Conservation (phyloP, 2,329 filamentous ascomycete genomes). For the Diaporthe citrichinensis region DNA sequence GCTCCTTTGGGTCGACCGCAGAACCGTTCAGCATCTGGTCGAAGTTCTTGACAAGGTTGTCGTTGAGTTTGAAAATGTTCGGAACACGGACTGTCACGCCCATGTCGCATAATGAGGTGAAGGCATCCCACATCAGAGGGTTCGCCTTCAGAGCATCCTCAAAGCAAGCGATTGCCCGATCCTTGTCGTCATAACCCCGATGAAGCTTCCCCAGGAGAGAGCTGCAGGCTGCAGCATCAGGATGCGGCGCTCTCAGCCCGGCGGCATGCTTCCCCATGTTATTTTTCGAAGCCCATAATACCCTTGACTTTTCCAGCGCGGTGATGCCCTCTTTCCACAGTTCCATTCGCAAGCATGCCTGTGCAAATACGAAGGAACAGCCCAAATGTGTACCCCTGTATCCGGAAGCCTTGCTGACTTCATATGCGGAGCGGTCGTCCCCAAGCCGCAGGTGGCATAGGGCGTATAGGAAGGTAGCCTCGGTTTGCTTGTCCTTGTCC, state of each 20-base stretch:
- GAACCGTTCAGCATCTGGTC: constrained; percentile 54
- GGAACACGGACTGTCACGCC: constrained; percentile 84
- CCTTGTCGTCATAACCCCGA: constrained; percentile 84
- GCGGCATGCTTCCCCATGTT: constrained; percentile 88
- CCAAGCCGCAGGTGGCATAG: constrained; percentile 88
- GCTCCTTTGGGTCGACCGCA: constrained; percentile 55
- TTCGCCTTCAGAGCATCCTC: constrained; percentile 91
- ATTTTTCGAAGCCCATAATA: constrained; percentile 81
- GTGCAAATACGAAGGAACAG: constrained; percentile 92
- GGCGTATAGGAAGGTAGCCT: constrained; percentile 86
- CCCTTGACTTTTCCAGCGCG: constrained; percentile 85
- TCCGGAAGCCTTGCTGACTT: constrained; percentile 80
- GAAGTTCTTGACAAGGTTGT: constrained; percentile 64
- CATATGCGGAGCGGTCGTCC: constrained; percentile 87
- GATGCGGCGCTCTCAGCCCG: constrained; percentile 78
- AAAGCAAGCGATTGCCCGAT: constrained; percentile 87
- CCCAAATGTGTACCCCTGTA: constrained; percentile 83
- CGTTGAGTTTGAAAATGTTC: constrained; percentile 87
- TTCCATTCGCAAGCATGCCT: constrained; percentile 85
- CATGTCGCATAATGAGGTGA: constrained; percentile 88
- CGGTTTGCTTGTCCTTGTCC: constrained; percentile 80
- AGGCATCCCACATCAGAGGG: constrained; percentile 98
- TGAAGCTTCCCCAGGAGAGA: constrained; percentile 91
- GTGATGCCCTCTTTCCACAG: constrained; percentile 84
- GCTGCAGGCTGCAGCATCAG: constrained; percentile 87